Percentiles rank a stretch among this genome's conserved stretches.
Evolutionary conservation across 208 protist genomes (phyloP).

Genomic region (Leishmania gerbilli): DNA sequence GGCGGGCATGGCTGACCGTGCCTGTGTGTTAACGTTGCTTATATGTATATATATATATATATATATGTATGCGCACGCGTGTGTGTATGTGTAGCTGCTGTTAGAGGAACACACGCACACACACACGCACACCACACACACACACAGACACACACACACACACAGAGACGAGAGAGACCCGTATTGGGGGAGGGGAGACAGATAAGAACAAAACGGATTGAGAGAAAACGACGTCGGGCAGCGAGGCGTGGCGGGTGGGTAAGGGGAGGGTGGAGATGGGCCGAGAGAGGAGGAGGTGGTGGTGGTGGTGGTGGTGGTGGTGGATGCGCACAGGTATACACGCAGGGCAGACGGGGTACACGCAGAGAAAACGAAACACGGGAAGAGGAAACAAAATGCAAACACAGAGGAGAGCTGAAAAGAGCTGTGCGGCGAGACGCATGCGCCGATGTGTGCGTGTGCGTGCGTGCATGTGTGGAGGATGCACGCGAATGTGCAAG

Average conservation of each 20-base stretch:
- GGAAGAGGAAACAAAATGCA: not conserved
- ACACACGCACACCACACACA: not conserved
- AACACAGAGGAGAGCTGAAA: not conserved
- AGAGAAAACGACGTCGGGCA: not conserved
- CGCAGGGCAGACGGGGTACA: not conserved
- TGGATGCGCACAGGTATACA: not conserved
- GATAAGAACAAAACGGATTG: not conserved
- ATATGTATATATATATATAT: conserved; percentile 14
- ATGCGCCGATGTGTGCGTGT: not conserved
- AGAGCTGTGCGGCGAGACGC: not conserved
- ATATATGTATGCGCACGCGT: not conserved
- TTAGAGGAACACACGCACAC: no score
- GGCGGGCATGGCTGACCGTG: conserved; percentile 45
- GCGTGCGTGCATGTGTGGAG: not conserved
- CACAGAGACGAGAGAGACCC: not conserved
- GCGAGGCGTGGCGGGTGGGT: not conserved
- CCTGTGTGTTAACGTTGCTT: not conserved
- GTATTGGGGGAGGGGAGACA: not conserved
- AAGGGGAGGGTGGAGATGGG: not conserved
- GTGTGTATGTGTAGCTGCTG: no score
- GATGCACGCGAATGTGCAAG: not conserved
- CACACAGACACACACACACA: not conserved
- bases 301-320: no score
- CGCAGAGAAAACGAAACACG: not conserved
- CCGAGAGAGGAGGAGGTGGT: not conserved